Conservation (phyloP, 202 grass and related monocot genomes). For the Hordeum pubiflorum region DNA sequence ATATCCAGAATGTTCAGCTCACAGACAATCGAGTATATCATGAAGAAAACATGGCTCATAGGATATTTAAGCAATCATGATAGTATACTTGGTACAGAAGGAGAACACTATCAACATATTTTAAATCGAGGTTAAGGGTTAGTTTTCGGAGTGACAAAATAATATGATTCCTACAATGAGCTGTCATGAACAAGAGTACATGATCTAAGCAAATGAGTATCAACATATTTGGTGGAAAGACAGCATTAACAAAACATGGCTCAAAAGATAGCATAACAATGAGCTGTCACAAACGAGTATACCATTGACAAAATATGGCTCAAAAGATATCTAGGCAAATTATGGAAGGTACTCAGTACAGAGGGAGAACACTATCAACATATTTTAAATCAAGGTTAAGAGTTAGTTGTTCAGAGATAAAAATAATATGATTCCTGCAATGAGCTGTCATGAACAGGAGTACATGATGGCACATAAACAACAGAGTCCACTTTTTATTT, state of each 20-base stretch:
- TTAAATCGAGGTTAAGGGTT: background rate
- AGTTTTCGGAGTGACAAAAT: background rate
- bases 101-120: background rate
- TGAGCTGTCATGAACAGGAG: background rate
- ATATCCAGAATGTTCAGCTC: background rate
- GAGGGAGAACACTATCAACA: background rate
- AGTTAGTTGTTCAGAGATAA: background rate
- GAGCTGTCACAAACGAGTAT: background rate
- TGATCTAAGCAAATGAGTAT: background rate
- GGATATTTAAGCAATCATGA: background rate
- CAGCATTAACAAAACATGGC: too few species aligned
- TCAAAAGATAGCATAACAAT: background rate
- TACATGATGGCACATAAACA: background rate
- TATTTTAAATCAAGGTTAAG: background rate
- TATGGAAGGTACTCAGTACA: background rate
- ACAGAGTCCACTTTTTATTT: background rate
- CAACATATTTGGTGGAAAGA: too few species aligned
- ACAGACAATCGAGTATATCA: background rate
- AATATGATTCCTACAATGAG: background rate
- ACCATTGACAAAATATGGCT: background rate
- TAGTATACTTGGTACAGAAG: background rate
- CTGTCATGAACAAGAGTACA: background rate
- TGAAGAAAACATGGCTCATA: background rate
- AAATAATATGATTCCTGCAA: background rate
- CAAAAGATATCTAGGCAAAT: background rate